Evolutionary conservation across 768 basidiomycete genomes (phyloP).

Genomic region (Pulveroboletus sp.): DNA sequence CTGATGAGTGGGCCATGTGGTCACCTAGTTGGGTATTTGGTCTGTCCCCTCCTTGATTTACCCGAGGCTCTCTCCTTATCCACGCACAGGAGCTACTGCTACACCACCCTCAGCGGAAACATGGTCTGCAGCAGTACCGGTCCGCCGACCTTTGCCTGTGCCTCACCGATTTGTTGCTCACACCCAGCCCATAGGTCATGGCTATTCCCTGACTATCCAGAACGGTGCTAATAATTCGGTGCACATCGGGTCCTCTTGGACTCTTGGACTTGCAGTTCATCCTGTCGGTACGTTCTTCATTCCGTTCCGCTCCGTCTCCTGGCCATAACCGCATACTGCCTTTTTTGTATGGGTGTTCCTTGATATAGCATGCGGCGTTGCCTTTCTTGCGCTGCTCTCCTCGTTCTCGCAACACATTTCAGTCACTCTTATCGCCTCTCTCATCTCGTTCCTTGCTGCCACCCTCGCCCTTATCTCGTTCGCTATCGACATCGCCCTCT

Average conservation of each 20-base stretch:
- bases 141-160: conserved; percentile 18
- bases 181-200: conserved; percentile 39
- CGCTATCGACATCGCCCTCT: conserved; percentile 72
- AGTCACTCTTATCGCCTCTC: conserved; percentile 39
- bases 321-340: too few species aligned
- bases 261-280: conserved; percentile 68
- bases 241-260: conserved; percentile 56
- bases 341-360: not conserved
- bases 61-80: conserved; percentile 3
- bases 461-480: conserved; percentile 67
- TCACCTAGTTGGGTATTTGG: conserved; percentile 66
- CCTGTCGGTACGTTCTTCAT: conserved; percentile 59
- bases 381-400: conserved; percentile 59
- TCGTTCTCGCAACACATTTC: conserved; percentile 56
- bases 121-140: conserved; percentile 43
- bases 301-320: not conserved
- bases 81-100: conserved; percentile 55
- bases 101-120: conserved; percentile 39
- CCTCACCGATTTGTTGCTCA: not conserved
- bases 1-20: conserved; percentile 3
- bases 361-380: conserved; percentile 48
- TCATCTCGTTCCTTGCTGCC: conserved; percentile 64
- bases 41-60: conserved; percentile 24
- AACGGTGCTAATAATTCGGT: conserved; percentile 26
- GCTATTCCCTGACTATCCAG: conserved; percentile 43